phyloP scores from a whole-genome alignment of 345 rosid genomes.

The Cardamine occulta region DNA sequence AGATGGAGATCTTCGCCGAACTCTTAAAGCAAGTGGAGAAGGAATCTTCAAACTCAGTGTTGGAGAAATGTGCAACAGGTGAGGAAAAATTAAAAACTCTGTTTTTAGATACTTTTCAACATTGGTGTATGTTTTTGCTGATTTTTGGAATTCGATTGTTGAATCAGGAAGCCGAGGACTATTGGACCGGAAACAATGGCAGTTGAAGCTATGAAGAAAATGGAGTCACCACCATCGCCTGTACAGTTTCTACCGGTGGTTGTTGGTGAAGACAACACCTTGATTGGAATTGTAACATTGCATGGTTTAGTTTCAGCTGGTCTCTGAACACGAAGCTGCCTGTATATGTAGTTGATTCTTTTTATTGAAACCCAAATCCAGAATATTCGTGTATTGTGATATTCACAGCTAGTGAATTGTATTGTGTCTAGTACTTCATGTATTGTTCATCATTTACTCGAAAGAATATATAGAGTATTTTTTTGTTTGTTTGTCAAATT shows the following conservation, averaged over 20 bases:
- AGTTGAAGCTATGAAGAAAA: slow-evolving; percentile 94
- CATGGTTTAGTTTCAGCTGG: slow-evolving; percentile 97
- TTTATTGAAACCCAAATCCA: slow-evolving; percentile 15
- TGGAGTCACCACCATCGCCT: slow-evolving; percentile 98
- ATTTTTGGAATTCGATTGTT: background rate
- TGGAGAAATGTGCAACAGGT: slow-evolving; percentile 97
- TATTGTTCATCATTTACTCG: slow-evolving; percentile 16
- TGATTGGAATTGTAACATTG: slow-evolving; percentile 91
- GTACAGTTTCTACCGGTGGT: slow-evolving; percentile 94
- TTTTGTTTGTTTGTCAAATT: background rate
- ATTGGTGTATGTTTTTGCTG: background rate
- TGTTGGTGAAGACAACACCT: slow-evolving; percentile 54
- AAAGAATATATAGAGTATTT: slow-evolving; percentile 28
- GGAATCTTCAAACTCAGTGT: slow-evolving; percentile 91
- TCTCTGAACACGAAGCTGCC: slow-evolving; percentile 48
- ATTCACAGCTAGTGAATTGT: slow-evolving; percentile 27
- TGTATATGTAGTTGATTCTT: slow-evolving; percentile 36
- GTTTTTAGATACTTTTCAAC: background rate
- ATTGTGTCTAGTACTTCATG: slow-evolving; percentile 24
- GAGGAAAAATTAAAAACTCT: background rate
- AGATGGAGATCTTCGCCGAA: slow-evolving; percentile 92
- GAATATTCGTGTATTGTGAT: slow-evolving; percentile 29
- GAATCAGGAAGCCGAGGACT: slow-evolving; percentile 82
- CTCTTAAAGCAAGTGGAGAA: slow-evolving; percentile 86
- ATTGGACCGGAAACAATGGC: slow-evolving; percentile 93